Evolutionary conservation across 2,329 filamentous ascomycete species (phyloP).

Genomic region (Monosporascus sp.): DNA sequence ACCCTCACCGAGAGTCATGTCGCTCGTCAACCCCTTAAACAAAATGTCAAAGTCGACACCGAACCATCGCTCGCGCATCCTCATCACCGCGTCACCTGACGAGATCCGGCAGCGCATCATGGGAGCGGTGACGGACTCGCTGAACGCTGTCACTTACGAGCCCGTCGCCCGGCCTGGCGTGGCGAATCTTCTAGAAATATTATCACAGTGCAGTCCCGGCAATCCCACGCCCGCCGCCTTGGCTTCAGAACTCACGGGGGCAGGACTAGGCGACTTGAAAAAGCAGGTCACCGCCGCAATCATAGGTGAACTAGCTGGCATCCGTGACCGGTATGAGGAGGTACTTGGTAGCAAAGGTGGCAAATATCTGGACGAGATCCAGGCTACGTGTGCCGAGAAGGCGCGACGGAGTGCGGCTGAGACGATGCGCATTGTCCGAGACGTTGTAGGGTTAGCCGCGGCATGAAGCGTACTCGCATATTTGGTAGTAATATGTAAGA

Average conservation of each 20-base stretch:
- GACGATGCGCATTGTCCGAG: constrained; percentile 50
- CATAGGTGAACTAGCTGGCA: constrained; percentile 41
- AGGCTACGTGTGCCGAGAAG: constrained; percentile 51
- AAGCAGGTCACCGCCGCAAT: constrained; percentile 56
- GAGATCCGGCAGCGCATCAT: constrained; percentile 67
- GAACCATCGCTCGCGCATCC: constrained; percentile 69
- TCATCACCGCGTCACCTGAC: constrained; percentile 67
- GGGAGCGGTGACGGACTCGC: constrained; percentile 71
- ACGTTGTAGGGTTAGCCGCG: constrained; percentile 45
- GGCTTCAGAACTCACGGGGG: constrained; percentile 27
- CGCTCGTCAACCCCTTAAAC: constrained; percentile 65
- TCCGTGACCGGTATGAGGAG: constrained; percentile 45
- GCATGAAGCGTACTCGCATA: neutral
- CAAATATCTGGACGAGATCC: constrained; percentile 52
- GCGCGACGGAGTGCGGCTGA: constrained; percentile 58
- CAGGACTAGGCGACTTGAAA: constrained; percentile 58
- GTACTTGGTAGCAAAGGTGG: constrained; percentile 41
- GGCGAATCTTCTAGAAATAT: constrained; percentile 77
- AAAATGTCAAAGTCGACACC: constrained; percentile 95
- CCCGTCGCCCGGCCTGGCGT: constrained; percentile 68
- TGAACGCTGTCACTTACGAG: constrained; percentile 66
- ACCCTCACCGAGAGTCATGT: constrained; percentile 86
- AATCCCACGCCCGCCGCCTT: constrained; percentile 27
- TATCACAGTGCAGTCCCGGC: constrained; percentile 61
- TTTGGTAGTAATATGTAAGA: too few species aligned